Percentiles rank a stretch among this genome's conserved stretches.
These are phyloP conservation scores for Daldinia vernicosa DNA, from an alignment of 495 filamentous ascomycete species.

Conservation along the genomic window DNA sequence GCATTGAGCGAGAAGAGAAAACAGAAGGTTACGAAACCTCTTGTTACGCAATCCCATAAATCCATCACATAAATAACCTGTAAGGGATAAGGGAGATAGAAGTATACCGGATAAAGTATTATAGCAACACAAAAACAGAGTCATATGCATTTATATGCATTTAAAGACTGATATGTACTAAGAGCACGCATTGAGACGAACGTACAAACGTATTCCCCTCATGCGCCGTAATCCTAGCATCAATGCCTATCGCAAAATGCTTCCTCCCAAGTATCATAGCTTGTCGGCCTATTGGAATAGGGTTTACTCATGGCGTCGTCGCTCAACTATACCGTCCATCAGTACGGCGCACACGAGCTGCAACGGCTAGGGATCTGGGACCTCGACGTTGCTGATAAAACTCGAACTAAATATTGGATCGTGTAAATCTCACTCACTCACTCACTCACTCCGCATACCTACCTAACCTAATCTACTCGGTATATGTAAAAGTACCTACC, in stretches of 20 bases:
- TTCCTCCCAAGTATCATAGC: not conserved
- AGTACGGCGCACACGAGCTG: slow-evolving; percentile 43
- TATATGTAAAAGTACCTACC: not conserved
- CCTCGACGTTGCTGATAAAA: slow-evolving; percentile 32
- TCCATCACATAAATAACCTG: too few relatives aligned
- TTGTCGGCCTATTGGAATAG: not conserved
- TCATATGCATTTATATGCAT: slow-evolving; percentile 13
- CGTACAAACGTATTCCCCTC: not conserved
- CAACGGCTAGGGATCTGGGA: slow-evolving; percentile 47
- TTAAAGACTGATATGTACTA: not conserved
- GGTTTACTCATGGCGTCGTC: slow-evolving; percentile 36
- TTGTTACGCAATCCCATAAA: not conserved
- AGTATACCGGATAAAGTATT: slow-evolving; percentile 5
- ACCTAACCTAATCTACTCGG: not conserved
- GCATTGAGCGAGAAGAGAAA: not conserved
- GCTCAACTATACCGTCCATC: slow-evolving; percentile 39
- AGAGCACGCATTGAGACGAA: not conserved
- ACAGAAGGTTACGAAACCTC: not conserved
- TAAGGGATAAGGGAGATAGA: too few relatives aligned
- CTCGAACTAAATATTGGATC: slow-evolving; percentile 43
- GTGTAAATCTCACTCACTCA: slow-evolving; percentile 35
- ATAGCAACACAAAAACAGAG: not conserved
- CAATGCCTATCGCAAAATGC: not conserved
- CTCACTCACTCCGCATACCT: not conserved
- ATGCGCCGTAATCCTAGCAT: not conserved